These are phyloP conservation scores for Byssochlamys sp. DNA, from an alignment of 2,329 filamentous ascomycete genomes.

Conservation along the genomic window DNA sequence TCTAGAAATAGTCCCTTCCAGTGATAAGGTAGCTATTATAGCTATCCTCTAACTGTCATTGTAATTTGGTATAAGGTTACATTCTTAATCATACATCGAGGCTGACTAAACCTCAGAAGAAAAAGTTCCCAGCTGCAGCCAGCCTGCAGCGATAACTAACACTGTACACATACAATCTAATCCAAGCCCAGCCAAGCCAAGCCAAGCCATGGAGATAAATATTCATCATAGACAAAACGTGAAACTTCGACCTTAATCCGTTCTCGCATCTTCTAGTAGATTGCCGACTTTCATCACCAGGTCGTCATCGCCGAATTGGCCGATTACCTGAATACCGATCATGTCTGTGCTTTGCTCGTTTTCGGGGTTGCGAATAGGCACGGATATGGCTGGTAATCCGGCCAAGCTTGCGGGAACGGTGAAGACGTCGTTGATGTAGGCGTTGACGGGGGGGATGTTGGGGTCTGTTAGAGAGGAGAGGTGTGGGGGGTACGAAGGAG, in stretches of 20 bases:
- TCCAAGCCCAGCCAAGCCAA: too few species aligned
- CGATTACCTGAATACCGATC: slow-evolving; percentile 38
- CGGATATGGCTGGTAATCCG: slow-evolving; percentile 75
- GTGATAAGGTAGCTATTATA: not conserved
- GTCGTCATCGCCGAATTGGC: slow-evolving; percentile 39
- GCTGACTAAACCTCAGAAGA: not conserved
- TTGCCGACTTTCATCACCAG: slow-evolving; percentile 31
- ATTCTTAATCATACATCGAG: not conserved
- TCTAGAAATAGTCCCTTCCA: not conserved
- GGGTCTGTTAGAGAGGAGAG: slow-evolving; percentile 45
- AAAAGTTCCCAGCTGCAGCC: too few species aligned
- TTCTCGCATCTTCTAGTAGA: slow-evolving; percentile 18
- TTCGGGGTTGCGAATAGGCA: slow-evolving; percentile 50
- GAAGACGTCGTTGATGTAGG: slow-evolving; percentile 88
- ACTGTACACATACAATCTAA: not conserved
- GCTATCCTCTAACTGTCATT: too few species aligned
- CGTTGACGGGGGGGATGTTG: slow-evolving; percentile 49
- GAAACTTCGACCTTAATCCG: not conserved
- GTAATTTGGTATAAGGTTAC: not conserved
- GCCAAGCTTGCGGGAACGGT: slow-evolving; percentile 91
- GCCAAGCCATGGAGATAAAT: too few species aligned
- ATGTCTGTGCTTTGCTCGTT: slow-evolving; percentile 9
- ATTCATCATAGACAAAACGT: not conserved
- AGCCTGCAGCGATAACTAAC: not conserved
- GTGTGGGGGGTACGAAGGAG: slow-evolving; percentile 63